Base-by-base conservation (phyloP, 768 basidiomycete genomes). In the Collybiopsis confluens region DNA sequence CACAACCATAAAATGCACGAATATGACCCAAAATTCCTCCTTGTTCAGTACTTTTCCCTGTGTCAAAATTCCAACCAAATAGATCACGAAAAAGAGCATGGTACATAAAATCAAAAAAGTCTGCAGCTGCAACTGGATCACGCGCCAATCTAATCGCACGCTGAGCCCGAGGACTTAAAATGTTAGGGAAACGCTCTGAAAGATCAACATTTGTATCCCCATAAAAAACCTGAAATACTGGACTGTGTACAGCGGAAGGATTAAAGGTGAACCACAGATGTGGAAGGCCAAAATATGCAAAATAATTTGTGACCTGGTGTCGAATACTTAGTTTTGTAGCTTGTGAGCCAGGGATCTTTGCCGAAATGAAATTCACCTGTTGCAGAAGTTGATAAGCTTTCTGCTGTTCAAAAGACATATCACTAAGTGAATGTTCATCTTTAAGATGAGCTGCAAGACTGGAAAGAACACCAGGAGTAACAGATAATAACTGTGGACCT, bases 81-180 rank as follows among this genome's bases (percentile, higher is more conserved):
- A 66, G 44, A 58, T 62, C 55, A 20, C 61, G 24, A 42, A 72
- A 68, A 20, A 68, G 55, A 13, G 52, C 54, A 0, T 26, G 4
- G 3, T 69, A 57, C 11, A 36, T 56, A 47, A 68, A 68, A 2
- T 66, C 58, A 58, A 64, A 71, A 24, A 46, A 70, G 70, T 70
- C 62, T 0, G 65, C 65, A n/a, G 66, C 70, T 1, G 68, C 64
- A n/a, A 70, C 68, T 41, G 71, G 69, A 55, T 71, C 69, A 15
- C 60, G 49, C 0, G 70, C 68, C 0, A 72, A 24, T 0, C 62
- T 28, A 0, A 62, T 15, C 1, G 68, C 67, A 4, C 65, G 55
- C 18, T 59, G 52, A 35, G 5, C 37, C 3, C 61, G 38, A 13
- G 47, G 4, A 1, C 21, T 7, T 3, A 53, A 52, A 0, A 72